Evolutionary conservation across 768 basidiomycete genomes (phyloP), one percentile per base, ranked within the genome.

Genomic region (Heimioporus sp.): DNA sequence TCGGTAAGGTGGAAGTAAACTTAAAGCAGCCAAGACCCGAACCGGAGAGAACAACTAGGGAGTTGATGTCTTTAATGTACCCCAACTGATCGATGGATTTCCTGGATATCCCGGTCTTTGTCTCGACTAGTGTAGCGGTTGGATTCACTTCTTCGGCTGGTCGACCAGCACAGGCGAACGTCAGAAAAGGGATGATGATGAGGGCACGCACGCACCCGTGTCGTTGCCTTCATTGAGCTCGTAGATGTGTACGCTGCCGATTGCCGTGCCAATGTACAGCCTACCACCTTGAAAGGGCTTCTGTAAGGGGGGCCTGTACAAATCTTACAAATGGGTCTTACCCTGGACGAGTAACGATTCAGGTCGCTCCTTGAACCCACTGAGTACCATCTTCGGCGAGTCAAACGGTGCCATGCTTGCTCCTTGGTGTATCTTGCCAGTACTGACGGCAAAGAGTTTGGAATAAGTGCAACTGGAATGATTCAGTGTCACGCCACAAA

Each of bases 61-160:
- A 88, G 60, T 92, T 87, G n/a, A 90, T 80, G 59, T 92, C 90
- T 55, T 85, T 85, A 56, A 98, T 79, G 48, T 85, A 87, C 0
- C 86, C 91, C 3, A 99, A 73, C 64, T 95, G 92, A 49, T 98
- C 96, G 39, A 99, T 88, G 13, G 89, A 76, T 62, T 78, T 82
- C 58, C 81, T 73, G 24, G 82, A 76, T 32, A 92, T 65, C 12
- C 69, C 73, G 61, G 85, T 86, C 80, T 79, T 90, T 30, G 77
- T 77, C 61, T 91, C 88, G 5, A 85, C 71, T 2, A 82, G 68
- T 36, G 75, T 72, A 10, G 56, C 40, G 21, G 46, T 30, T 36
- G 52, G 5, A 34, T 34, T 49, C 13, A 7, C 53, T 12, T 34
- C 50, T 35, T 57, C 45, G 20, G 41, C 46, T 62, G 42, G 36